Evolutionary conservation across 2,329 filamentous ascomycete genomes (phyloP), one percentile per base, ranked within the genome.

Genomic region (Ophiostoma triangulosporum): DNA sequence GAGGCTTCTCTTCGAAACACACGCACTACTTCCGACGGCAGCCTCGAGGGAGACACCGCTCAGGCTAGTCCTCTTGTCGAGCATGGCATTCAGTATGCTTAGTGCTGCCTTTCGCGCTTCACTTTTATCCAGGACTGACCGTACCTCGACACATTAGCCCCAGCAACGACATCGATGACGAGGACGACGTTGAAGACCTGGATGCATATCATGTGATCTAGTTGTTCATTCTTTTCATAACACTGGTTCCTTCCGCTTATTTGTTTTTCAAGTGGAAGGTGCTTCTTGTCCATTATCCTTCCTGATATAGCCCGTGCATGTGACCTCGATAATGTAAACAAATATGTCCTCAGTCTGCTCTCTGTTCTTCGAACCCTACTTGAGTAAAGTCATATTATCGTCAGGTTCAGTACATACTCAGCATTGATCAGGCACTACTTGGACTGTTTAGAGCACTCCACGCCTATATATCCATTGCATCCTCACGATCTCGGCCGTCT

Each of bases 371-470:
- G n/a, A n/a, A n/a, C n/a, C n/a, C n/a, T n/a, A n/a, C n/a, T n/a
- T n/a, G n/a, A n/a, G n/a, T n/a, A n/a, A n/a, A n/a, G n/a, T n/a
- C 38, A 40, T 24, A 17, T 24, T 24, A 40, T 22, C 5, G 11
- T 40, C 20, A 24, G 14, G 4, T 12, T 14, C 14, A 9, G n/a
- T 24, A 40, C 17, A 17, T 40, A 17, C 20, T 46, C 3, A 17
- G 3, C 14, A 11, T 9, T 15, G 7, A 46, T 11, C 7, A 3
- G 43, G 43, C 43, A 17, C 12, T 26, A 46, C n/a, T 11, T 46
- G 43, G 26, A 46, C 43, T 46, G 43, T 46, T 46, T 46, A 31
- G 43, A 46, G 43, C 43, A 31, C 43, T 46, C 26, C 43, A 46
- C 24, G 43, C 43, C 43, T 17, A 11, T 12, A 29, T 12, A 17